Percentiles rank a stretch among this genome's conserved stretches.
Conservation (phyloP, 2,329 filamentous ascomycete genomes). For the Cordyceps cateniannulata region DNA sequence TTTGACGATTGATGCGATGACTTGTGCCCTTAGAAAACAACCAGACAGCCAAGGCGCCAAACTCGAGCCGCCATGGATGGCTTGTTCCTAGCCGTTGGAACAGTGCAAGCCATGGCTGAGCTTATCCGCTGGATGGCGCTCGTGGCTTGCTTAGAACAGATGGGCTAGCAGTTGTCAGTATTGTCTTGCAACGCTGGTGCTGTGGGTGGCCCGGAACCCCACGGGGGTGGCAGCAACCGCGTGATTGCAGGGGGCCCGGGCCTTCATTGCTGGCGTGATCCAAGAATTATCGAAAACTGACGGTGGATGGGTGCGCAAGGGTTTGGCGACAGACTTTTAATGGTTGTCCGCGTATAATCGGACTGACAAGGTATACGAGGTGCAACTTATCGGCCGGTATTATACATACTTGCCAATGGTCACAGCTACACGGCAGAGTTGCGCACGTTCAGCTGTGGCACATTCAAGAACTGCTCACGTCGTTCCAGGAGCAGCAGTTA, state of each 20-base stretch:
- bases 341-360: background rate
- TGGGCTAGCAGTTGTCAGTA: background rate
- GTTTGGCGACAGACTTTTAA: background rate
- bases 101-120: slow-evolving; percentile 12
- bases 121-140: slow-evolving; percentile 12
- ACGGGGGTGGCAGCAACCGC: slow-evolving; percentile 8
- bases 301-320: background rate
- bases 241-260: background rate
- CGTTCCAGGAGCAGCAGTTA: background rate
- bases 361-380: background rate
- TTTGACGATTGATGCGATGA: background rate
- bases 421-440: background rate
- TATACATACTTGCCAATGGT: background rate
- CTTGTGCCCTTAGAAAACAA: background rate
- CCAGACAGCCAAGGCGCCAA: background rate
- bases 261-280: slow-evolving; percentile 5
- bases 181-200: slow-evolving; percentile 4
- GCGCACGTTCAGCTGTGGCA: background rate
- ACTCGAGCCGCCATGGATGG: slow-evolving; percentile 5
- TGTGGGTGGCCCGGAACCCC: slow-evolving; percentile 5
- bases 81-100: slow-evolving; percentile 11
- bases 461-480: background rate
- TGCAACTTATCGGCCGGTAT: background rate
- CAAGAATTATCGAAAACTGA: background rate
- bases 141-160: slow-evolving; percentile 11